Conservation (phyloP, 345 rosid species). For the rapeseed (Brassica napus) region DNA sequence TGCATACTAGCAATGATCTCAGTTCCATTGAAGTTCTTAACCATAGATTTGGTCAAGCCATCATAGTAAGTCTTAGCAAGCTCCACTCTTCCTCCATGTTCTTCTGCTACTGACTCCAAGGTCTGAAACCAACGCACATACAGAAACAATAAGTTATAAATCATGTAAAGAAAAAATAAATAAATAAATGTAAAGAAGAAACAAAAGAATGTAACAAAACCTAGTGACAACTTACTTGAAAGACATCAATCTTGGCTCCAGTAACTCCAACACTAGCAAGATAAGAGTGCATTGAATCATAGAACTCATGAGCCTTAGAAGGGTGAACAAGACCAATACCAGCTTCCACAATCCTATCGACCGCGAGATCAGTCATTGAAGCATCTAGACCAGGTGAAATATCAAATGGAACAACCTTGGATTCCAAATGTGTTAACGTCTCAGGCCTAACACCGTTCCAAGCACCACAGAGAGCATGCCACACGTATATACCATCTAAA, state of each 20-base stretch:
- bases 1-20: conserved; percentile 87
- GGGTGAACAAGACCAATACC: conserved; percentile 84
- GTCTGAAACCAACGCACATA: conserved; percentile 41
- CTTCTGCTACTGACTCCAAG: conserved; percentile 72
- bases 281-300: conserved; percentile 79
- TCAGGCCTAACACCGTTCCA: conserved; percentile 90
- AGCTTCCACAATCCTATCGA: conserved; percentile 65
- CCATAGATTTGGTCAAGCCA: conserved; percentile 62
- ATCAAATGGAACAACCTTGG: conserved; percentile 48
- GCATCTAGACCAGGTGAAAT: conserved; percentile 61
- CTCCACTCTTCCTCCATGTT: conserved; percentile 82
- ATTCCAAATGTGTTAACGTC: conserved; percentile 45
- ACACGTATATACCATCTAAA: conserved; percentile 65
- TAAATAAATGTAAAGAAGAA: not conserved
- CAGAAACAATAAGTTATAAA: not conserved
- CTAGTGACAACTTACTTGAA: conserved; percentile 55
- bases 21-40: conserved; percentile 73
- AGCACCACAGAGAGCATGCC: conserved; percentile 90
- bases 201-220: not conserved
- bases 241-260: conserved; percentile 83
- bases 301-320: conserved; percentile 60
- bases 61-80: conserved; percentile 69
- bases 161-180: not conserved
- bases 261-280: conserved; percentile 69
- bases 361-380: conserved; percentile 81